phyloP scores from a whole-genome alignment of 805 yeast genomes.

The Candida hungchunana region DNA sequence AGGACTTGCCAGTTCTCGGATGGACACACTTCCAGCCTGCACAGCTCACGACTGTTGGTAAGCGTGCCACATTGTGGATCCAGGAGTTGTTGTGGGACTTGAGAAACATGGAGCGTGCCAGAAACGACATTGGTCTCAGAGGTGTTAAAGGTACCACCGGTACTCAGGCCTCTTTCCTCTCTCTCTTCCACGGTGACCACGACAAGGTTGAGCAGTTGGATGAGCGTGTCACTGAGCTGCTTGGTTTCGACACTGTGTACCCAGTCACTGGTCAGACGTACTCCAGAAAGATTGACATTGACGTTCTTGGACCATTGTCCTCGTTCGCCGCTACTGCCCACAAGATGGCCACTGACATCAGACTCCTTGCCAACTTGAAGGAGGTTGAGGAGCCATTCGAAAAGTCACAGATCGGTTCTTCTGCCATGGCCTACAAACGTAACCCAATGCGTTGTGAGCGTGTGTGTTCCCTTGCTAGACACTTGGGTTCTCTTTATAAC shows the following conservation, averaged over 20 bases:
- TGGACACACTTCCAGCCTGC: constrained; percentile 99
- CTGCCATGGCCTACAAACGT: constrained; percentile 99
- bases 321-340: constrained; percentile 96
- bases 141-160: constrained; percentile 99
- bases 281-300: constrained; percentile 96
- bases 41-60: constrained; percentile 97
- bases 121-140: constrained; percentile 93
- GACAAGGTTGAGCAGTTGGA: constrained; percentile 93
- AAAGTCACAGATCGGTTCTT: constrained; percentile 95
- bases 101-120: constrained; percentile 91
- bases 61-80: constrained; percentile 95
- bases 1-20: constrained; percentile 94
- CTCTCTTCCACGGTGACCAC: constrained; percentile 95
- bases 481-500: constrained; percentile 82
- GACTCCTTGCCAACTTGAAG: constrained; percentile 92
- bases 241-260: constrained; percentile 92
- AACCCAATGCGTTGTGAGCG: constrained; percentile 99
- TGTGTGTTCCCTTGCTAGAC: constrained; percentile 97
- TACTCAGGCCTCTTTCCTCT: constrained; percentile 94
- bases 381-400: constrained; percentile 98
- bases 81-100: constrained; percentile 98
- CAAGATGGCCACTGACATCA: constrained; percentile 95
- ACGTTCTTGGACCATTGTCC: constrained; percentile 85
- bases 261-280: constrained; percentile 99
- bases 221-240: constrained; percentile 83